Base-by-base conservation (phyloP, 2,329 filamentous ascomycete species). In the Triangularia verruculosa region DNA sequence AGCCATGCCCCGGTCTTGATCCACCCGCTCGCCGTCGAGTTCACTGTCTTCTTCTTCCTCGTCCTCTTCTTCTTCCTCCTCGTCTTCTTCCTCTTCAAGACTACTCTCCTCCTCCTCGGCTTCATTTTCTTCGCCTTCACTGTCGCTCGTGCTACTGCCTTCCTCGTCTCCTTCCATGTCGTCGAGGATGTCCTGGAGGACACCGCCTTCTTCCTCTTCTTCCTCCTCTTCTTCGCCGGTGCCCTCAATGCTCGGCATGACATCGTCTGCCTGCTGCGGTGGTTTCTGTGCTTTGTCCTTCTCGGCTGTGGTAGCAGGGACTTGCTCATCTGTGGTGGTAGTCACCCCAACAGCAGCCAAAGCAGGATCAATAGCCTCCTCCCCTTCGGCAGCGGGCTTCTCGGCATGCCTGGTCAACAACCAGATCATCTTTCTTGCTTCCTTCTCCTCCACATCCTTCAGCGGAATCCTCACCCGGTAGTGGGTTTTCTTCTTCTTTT, bases 391-490 rank as follows among this genome's bases (percentile, higher is more conserved):
- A 8, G 30, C 62, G 2, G 17, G 54, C 30, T 58, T 34, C 30
- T 63, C 51, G 3, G 9, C 52, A 39, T 53, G 28, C 53, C 51
- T 56, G 25, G 69, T 65, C 6, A 72, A 57, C 52, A 71, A 51
- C 27, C 56, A 52, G 9, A 69, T 70, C 70, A 72, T 71, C 65
- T 71, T 72, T 47, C 66, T 59, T 11, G 69, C 70, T 57, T 72
- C 69, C 13, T 68, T 63, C 24, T 67, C 67, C 57, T 72, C 70
- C 15, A 62, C 61, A 57, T 72, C 69, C 60, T 70, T 71, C 0
- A 72, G 59, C 39, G 69, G 69, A 47, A 72, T 71, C n/a, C 70
- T 66, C 28, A 71, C 67, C 32, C 70, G 62, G 52, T 72, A 71
- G 25, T 73, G 72, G 27, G 70, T 70, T 28, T 67, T 67, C 52